phyloP scores from a whole-genome alignment of 2,329 filamentous ascomycete genomes.

The Colletotrichum cereale region DNA sequence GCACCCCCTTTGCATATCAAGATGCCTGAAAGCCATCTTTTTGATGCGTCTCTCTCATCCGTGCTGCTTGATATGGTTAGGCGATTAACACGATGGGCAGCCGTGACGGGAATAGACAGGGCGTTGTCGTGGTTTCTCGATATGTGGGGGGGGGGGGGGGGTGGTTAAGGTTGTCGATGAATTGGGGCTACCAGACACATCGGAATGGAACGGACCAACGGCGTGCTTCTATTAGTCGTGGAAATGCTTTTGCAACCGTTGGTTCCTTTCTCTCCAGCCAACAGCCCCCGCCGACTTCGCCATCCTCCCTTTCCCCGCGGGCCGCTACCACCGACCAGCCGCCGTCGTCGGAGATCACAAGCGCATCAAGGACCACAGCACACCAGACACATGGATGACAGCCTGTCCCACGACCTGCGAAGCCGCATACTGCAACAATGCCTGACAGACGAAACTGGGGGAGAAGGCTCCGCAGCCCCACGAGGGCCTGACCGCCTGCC shows the following conservation, averaged over 20 bases:
- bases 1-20: not conserved
- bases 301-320: not conserved
- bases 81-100: not conserved
- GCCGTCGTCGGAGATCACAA: not conserved
- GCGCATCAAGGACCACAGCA: not conserved
- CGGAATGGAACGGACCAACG: constrained; percentile 13
- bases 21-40: not conserved
- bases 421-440: not conserved
- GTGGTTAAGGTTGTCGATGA: not conserved
- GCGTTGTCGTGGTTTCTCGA: not conserved
- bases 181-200: not conserved
- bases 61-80: not conserved
- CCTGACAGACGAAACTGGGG: not conserved
- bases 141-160: constrained; percentile 4
- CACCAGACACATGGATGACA: not conserved
- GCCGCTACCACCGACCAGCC: not conserved
- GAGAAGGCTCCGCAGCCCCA: not conserved
- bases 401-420: no score
- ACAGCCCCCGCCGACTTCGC: not conserved
- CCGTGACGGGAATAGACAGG: not conserved
- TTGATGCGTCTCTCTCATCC: not conserved
- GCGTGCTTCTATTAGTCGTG: constrained; percentile 36
- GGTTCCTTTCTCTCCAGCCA: not conserved
- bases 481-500: not conserved
- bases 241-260: not conserved